phyloP scores from a whole-genome alignment of 139 green algal genomes.

The Dunaliella primolecta region DNA sequence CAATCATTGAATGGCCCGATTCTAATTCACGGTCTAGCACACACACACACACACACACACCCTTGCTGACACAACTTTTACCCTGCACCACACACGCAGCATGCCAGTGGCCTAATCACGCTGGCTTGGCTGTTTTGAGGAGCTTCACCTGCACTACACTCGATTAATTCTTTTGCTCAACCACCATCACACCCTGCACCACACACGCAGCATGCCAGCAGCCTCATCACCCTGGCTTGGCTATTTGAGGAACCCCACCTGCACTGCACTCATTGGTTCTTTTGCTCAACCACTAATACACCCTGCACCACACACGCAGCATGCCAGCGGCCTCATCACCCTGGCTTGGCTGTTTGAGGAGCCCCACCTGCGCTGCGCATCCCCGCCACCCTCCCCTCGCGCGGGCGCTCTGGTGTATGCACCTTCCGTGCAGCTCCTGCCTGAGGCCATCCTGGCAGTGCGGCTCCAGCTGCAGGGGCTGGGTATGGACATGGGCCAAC shows the following conservation, averaged over 20 bases:
- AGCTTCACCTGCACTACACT: no score
- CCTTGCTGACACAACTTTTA: no score
- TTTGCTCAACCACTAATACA: no score
- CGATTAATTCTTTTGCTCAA: no score
- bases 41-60: no score
- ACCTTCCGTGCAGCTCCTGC: not conserved
- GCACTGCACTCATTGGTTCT: no score
- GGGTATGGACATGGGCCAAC: not conserved
- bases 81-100: no score
- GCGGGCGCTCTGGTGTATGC: slow-evolving; percentile 1
- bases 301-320: no score
- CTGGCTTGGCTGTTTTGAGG: no score
- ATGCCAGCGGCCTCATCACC: slow-evolving; percentile 19
- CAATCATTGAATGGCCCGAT: no score
- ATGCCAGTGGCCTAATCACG: slow-evolving; percentile 16
- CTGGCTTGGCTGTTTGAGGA: slow-evolving; percentile 47
- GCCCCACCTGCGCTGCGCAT: slow-evolving; percentile 5
- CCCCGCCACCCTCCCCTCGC: not conserved
- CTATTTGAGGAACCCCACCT: slow-evolving; percentile 37
- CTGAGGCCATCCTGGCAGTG: not conserved
- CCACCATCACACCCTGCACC: no score
- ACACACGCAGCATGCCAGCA: slow-evolving; percentile 5
- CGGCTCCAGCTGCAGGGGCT: not conserved
- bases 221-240: slow-evolving; percentile 35
- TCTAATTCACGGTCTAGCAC: no score